Percentiles rank a stretch among this genome's conserved stretches.
Evolutionary conservation across 169 alveolate species (phyloP).

Genomic region (Cryptosporidium ryanae): DNA sequence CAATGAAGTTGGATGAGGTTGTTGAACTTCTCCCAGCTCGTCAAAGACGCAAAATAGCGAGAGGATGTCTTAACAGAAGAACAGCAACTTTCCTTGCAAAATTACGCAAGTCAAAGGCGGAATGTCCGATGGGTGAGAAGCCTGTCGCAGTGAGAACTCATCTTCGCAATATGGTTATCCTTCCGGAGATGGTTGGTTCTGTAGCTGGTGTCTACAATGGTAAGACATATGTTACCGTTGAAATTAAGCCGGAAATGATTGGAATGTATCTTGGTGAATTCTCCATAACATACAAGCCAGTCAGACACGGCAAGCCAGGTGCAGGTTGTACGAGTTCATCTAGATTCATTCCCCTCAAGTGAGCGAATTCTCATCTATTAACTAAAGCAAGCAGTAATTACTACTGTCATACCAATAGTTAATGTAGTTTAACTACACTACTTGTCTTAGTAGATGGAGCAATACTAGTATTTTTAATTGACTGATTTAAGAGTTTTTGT

Average conservation of each 20-base stretch:
- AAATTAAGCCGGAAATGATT: constrained; percentile 98
- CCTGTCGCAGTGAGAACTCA: constrained; percentile 96
- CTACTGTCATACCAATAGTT: too few species aligned
- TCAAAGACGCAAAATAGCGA: constrained; percentile 95
- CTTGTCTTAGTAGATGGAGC: neutral
- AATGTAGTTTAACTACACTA: neutral
- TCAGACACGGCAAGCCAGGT: constrained; percentile 98
- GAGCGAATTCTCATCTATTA: constrained; percentile 25
- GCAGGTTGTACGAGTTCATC: constrained; percentile 97
- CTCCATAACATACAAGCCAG: constrained; percentile 98
- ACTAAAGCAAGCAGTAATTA: too few species aligned
- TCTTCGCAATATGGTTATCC: constrained; percentile 92
- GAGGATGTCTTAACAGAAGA: constrained; percentile 87
- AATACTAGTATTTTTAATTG: neutral
- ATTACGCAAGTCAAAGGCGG: constrained; percentile 93
- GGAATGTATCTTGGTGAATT: constrained; percentile 99
- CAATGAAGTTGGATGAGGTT: constrained; percentile 91
- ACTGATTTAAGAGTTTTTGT: too few species aligned
- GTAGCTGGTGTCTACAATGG: constrained; percentile 98
- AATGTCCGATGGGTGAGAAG: constrained; percentile 93
- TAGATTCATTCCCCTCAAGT: constrained; percentile 93
- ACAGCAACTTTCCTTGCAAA: constrained; percentile 94
- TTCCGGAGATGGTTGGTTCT: constrained; percentile 98
- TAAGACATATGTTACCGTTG: constrained; percentile 95
- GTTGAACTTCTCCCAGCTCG: constrained; percentile 94